Conservation (phyloP, 2,329 filamentous ascomycete genomes). For the Lizonia empirigonia region DNA sequence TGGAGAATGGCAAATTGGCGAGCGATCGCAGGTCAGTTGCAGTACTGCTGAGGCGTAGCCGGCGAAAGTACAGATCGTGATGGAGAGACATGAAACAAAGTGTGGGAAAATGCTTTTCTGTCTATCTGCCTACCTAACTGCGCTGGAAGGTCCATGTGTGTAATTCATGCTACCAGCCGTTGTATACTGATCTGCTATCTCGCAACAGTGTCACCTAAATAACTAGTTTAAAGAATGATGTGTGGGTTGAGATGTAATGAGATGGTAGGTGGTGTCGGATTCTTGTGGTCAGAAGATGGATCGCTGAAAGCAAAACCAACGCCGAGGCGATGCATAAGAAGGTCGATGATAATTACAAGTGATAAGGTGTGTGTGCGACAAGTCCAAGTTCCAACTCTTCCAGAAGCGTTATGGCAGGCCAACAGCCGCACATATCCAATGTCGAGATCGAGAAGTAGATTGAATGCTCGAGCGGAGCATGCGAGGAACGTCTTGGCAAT, state of each 20-base stretch:
- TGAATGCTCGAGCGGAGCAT: not conserved
- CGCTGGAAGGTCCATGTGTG: not conserved
- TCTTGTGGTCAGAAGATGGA: not conserved
- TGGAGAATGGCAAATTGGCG: not conserved
- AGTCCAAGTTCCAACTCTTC: constrained; percentile 3
- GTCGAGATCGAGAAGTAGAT: not conserved
- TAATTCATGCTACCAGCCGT: not conserved
- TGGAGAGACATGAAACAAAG: too few species aligned
- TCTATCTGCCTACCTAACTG: constrained; percentile 7
- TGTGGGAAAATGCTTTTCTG: not conserved
- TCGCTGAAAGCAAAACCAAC: not conserved
- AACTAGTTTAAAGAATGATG: not conserved
- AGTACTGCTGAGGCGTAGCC: too few species aligned
- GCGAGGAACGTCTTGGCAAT: not conserved
- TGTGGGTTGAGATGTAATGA: not conserved
- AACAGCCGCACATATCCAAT: constrained; percentile 1
- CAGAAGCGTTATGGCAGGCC: not conserved
- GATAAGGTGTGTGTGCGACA: constrained; percentile 2
- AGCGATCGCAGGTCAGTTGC: too few species aligned
- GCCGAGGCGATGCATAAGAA: constrained; percentile 15
- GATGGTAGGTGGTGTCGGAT: not conserved
- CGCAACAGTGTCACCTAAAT: not conserved
- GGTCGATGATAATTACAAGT: constrained; percentile 15
- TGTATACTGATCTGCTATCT: not conserved
- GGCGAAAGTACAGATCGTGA: not conserved